Percentiles rank a stretch among this genome's conserved stretches.
These are phyloP conservation scores for Capniomyces stellatus DNA, from an alignment of 371 early-diverging fungal genomes.

Conservation along the genomic window DNA sequence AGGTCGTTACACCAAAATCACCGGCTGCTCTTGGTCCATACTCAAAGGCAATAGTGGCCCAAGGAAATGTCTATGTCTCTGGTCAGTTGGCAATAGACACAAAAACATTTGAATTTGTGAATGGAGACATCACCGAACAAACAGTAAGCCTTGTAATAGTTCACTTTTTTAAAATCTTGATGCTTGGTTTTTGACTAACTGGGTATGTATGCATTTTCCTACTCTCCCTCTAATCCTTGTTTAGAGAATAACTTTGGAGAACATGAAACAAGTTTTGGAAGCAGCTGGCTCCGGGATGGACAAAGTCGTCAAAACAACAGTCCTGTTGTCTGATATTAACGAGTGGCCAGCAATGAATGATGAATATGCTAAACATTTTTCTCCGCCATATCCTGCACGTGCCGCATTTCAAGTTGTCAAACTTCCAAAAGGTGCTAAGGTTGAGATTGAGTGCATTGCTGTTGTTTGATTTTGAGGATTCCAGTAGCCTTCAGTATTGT, in stretches of 20 bases:
- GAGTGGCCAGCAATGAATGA: conserved; percentile 75
- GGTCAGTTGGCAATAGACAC: conserved; percentile 61
- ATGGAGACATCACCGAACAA: conserved; percentile 47
- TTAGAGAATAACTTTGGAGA: conserved; percentile 28
- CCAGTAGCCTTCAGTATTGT: no score
- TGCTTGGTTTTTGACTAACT: neutral
- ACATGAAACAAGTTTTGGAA: conserved; percentile 54
- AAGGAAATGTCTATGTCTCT: conserved; percentile 67
- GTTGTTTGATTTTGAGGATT: neutral
- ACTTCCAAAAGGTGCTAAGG: conserved; percentile 68
- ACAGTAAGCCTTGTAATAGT: conserved; percentile 17
- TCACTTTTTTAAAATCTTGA: neutral
- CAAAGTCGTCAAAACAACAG: conserved; percentile 79
- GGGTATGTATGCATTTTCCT: neutral
- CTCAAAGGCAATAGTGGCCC: conserved; percentile 35
- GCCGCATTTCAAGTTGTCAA: conserved; percentile 78
- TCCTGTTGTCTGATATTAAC: conserved; percentile 76
- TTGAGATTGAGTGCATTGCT: conserved; percentile 86
- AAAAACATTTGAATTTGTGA: conserved; percentile 36
- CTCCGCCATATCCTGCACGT: conserved; percentile 56
- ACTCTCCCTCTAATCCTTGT: neutral
- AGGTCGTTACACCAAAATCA: neutral
- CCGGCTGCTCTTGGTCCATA: neutral
- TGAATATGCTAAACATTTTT: conserved; percentile 55
- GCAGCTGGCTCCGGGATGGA: conserved; percentile 54